A percentile compares a stretch with the other conserved stretches of the same genome.
These are phyloP conservation scores for Rutstroemia sp. DNA, from an alignment of 2,329 filamentous ascomycete genomes.

Conservation along the genomic window DNA sequence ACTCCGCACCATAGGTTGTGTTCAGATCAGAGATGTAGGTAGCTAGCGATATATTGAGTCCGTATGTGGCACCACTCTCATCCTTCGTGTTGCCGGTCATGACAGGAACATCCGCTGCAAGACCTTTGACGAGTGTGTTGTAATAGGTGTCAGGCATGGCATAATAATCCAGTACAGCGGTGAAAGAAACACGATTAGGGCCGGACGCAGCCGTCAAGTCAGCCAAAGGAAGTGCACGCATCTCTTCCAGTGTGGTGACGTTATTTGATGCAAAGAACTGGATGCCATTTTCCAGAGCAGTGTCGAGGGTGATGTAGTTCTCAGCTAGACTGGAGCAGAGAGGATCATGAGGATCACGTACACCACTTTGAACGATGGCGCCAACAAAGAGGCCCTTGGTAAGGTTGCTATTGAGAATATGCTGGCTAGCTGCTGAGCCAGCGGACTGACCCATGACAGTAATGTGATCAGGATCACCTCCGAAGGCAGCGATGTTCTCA, in stretches of 20 bases:
- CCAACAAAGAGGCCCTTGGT: constrained; percentile 22
- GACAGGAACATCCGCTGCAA: constrained; percentile 31
- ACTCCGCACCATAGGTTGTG: constrained; percentile 11
- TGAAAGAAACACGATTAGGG: neutral
- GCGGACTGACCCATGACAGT: constrained; percentile 37
- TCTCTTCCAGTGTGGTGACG: constrained; percentile 16
- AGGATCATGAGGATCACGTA: constrained; percentile 25
- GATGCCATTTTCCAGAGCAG: constrained; percentile 6
- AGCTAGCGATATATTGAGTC: constrained; percentile 27
- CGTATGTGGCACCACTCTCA: constrained; percentile 22
- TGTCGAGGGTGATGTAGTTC: constrained; percentile 15
- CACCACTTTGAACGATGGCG: constrained; percentile 25
- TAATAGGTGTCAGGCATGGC: constrained; percentile 19
- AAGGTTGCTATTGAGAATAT: constrained; percentile 26
- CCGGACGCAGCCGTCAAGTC: constrained; percentile 1
- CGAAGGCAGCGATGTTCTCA: constrained; percentile 46
- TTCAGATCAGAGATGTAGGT: constrained; percentile 20
- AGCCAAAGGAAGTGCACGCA: neutral
- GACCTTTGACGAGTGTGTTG: constrained; percentile 13
- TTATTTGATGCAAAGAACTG: constrained; percentile 16
- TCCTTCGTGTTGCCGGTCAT: constrained; percentile 29
- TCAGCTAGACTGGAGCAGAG: constrained; percentile 17
- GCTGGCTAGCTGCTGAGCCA: constrained; percentile 36
- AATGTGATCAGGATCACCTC: constrained; percentile 38
- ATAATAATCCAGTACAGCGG: constrained; percentile 19